Percentiles rank a stretch among this genome's conserved stretches.
phyloP scores from a whole-genome alignment of 2,329 filamentous ascomycete genomes.

The Fusarium tricinctum region DNA sequence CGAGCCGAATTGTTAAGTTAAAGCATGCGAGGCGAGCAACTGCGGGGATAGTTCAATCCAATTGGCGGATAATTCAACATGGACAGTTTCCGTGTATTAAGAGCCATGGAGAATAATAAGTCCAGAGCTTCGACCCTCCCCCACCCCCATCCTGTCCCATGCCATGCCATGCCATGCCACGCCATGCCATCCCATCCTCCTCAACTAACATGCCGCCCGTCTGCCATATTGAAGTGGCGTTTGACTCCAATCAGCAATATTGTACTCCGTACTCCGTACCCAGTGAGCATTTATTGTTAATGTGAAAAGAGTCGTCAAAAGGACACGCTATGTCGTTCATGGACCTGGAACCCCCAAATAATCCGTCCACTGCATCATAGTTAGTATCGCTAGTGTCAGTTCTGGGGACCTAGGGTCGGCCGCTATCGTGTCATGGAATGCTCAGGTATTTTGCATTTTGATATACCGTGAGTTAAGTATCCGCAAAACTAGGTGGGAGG shows the following conservation, averaged over 20 bases:
- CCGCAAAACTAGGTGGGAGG: background rate
- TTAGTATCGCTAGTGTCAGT: slow-evolving; percentile 13
- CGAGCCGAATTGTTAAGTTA: slow-evolving; percentile 28
- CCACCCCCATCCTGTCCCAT: slow-evolving; percentile 26
- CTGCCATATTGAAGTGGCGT: slow-evolving; percentile 20
- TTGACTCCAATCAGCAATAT: slow-evolving; percentile 1
- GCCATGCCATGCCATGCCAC: too few relatives aligned
- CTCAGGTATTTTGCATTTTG: too few relatives aligned
- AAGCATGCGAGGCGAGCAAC: slow-evolving; percentile 23
- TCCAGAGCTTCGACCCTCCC: slow-evolving; percentile 38
- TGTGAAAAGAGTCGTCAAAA: slow-evolving; percentile 2
- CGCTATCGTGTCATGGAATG: slow-evolving; percentile 10
- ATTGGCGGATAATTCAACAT: slow-evolving; percentile 45
- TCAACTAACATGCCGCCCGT: too few relatives aligned
- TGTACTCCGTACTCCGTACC: background rate
- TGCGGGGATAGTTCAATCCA: slow-evolving; percentile 29
- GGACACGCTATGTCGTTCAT: slow-evolving; percentile 23
- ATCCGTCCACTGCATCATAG: slow-evolving; percentile 37
- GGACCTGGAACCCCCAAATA: slow-evolving; percentile 37
- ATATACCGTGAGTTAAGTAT: too few relatives aligned
- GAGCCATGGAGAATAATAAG: slow-evolving; percentile 46
- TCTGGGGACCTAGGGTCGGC: slow-evolving; percentile 28
- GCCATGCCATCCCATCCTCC: too few relatives aligned
- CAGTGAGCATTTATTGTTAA: background rate
- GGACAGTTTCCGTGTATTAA: slow-evolving; percentile 43